Evolutionary conservation across 2,329 filamentous ascomycete species (phyloP).

Genomic region (Lachnellula arida): DNA sequence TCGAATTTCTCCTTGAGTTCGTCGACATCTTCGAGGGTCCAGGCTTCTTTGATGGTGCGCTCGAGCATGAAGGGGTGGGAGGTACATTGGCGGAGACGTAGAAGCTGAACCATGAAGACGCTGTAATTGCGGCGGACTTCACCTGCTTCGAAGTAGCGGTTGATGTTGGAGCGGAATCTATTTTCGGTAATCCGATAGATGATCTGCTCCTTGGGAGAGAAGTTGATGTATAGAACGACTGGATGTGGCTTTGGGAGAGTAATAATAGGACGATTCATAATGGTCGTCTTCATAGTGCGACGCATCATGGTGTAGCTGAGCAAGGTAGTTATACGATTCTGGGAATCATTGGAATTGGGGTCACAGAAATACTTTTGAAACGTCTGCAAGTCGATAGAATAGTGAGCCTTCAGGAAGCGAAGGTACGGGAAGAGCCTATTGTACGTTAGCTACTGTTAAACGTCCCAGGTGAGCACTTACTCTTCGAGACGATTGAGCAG

Average conservation of each 20-base stretch:
- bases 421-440: constrained; percentile 30
- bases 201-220: constrained; percentile 46
- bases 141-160: constrained; percentile 20
- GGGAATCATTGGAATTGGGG: constrained; percentile 17
- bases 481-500: constrained; percentile 29
- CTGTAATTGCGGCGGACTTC: constrained; percentile 21
- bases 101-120: constrained; percentile 29
- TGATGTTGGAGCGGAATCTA: constrained; percentile 27
- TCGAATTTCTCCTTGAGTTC: constrained; percentile 12
- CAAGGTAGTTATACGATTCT: constrained; percentile 21
- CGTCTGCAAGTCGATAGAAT: constrained; percentile 23
- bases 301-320: constrained; percentile 45
- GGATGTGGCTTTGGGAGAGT: constrained; percentile 47
- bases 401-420: constrained; percentile 29
- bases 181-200: constrained; percentile 46
- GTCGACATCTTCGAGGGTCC: constrained; percentile 25
- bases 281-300: constrained; percentile 47
- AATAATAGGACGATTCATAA: constrained; percentile 50
- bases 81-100: constrained; percentile 30
- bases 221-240: constrained; percentile 39
- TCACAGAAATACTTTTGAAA: constrained; percentile 31
- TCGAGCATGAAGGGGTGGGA: constrained; percentile 32
- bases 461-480: constrained; percentile 14
- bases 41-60: constrained; percentile 28
- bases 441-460: neutral